Percentiles rank a stretch among this genome's conserved stretches.
These are phyloP conservation scores for Ustanciosporium gigantosporum DNA, from an alignment of 1,284 basidiomycete genomes.

Conservation along the genomic window DNA sequence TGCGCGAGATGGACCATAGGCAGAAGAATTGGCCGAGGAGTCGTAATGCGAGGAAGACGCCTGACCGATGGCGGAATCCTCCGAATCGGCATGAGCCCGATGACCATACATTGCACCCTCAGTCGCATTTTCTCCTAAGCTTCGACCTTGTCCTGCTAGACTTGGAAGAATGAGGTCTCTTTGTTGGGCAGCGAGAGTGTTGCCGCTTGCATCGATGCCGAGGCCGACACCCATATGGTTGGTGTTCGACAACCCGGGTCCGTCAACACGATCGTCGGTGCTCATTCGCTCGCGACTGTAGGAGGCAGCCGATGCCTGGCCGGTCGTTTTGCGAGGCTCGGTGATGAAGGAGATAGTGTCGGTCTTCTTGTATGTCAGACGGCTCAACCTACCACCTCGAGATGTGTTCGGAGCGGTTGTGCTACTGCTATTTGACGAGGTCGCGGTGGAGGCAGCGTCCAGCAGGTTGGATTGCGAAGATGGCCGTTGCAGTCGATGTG, in stretches of 20 bases:
- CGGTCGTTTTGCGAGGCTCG: neutral
- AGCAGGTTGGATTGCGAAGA: constrained; percentile 19
- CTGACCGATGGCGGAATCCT: neutral
- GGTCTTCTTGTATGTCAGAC: constrained; percentile 39
- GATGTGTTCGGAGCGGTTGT: constrained; percentile 3
- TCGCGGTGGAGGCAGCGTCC: neutral
- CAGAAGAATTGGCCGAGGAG: constrained; percentile 1
- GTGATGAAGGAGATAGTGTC: constrained; percentile 30
- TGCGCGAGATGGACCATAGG: constrained; percentile 13
- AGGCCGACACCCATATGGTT: too few relatives aligned
- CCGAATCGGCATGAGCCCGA: neutral
- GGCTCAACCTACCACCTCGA: constrained; percentile 27
- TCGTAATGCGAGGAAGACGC: neutral
- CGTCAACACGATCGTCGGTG: too few relatives aligned
- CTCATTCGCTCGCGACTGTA: too few relatives aligned
- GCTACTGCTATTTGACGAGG: neutral
- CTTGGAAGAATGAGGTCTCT: too few relatives aligned
- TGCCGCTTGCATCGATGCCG: too few relatives aligned
- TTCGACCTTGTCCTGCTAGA: too few relatives aligned
- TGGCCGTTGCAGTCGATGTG: constrained; percentile 4
- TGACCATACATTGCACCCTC: too few relatives aligned
- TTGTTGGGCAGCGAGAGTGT: too few relatives aligned
- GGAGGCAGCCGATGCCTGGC: too few relatives aligned
- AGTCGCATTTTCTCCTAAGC: too few relatives aligned
- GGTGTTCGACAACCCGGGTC: too few relatives aligned